These are phyloP conservation scores for Mortierella sp. DNA, from an alignment of 371 early-diverging fungal species.

Conservation along the genomic window DNA sequence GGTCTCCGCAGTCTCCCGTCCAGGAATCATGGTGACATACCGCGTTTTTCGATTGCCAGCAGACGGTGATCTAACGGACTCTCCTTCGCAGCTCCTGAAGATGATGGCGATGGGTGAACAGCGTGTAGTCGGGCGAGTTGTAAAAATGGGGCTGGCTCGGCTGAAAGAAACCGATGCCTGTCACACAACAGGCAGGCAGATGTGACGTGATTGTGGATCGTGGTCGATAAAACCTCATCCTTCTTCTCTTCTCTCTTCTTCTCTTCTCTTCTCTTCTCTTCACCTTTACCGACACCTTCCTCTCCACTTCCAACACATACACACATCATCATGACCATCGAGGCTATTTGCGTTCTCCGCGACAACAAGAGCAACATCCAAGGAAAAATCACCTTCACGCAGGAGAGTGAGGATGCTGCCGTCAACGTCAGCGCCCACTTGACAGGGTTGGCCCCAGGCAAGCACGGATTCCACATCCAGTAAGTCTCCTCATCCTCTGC, in stretches of 20 bases:
- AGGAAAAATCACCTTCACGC: slow-evolving; percentile 79
- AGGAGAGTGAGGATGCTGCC: slow-evolving; percentile 65
- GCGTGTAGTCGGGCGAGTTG: too few species aligned
- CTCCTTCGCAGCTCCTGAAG: too few species aligned
- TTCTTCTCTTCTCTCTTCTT: slow-evolving; percentile 5
- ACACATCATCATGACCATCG: slow-evolving; percentile 63
- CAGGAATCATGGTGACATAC: too few species aligned
- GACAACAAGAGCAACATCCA: slow-evolving; percentile 60
- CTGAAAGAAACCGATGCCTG: too few species aligned
- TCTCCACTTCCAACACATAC: neutral
- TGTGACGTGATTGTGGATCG: too few species aligned
- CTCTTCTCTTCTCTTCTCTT: slow-evolving; percentile 12
- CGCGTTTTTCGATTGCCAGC: too few species aligned
- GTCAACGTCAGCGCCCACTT: slow-evolving; percentile 68
- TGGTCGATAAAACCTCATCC: too few species aligned
- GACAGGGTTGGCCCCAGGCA: slow-evolving; percentile 74
- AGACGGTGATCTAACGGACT: too few species aligned
- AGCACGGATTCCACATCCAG: slow-evolving; percentile 93
- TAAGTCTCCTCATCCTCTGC: slow-evolving; percentile 39
- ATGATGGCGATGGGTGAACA: too few species aligned
- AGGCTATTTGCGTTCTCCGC: slow-evolving; percentile 76
- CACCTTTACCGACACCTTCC: slow-evolving; percentile 9
- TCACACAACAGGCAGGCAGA: too few species aligned
- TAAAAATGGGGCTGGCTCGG: too few species aligned
- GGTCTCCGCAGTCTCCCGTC: too few species aligned